Percentiles rank a stretch among this genome's conserved stretches.
These are phyloP conservation scores for Sporothrix pallida DNA, from an alignment of 2,329 filamentous ascomycete species.

Conservation along the genomic window DNA sequence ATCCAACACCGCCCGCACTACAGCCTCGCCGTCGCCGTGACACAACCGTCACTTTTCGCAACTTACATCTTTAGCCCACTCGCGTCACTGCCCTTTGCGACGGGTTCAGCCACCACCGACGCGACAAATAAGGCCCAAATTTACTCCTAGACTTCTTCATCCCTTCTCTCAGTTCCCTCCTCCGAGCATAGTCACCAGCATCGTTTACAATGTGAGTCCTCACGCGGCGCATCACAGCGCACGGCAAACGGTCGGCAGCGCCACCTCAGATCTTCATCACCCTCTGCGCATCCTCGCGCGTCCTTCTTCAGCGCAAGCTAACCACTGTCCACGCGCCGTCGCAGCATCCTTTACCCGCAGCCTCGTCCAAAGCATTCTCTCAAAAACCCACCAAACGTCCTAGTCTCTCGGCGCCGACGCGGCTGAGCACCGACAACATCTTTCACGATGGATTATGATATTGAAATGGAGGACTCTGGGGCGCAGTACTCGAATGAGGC, in stretches of 20 bases:
- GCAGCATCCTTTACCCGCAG: background rate
- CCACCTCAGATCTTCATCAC: background rate
- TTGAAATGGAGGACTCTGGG: conserved; percentile 72
- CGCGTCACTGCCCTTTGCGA: background rate
- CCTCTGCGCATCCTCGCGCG: background rate
- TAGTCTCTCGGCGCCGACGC: conserved; percentile 9
- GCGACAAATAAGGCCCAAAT: background rate
- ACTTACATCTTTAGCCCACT: background rate
- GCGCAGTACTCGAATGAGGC: conserved; percentile 29
- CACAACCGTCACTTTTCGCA: background rate
- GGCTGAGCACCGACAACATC: background rate
- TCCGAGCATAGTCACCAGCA: background rate
- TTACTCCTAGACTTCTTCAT: background rate
- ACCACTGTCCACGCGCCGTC: background rate
- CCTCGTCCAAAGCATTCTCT: background rate
- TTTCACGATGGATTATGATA: conserved; percentile 56
- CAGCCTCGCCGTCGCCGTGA: conserved; percentile 2
- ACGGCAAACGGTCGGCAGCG: too few species aligned
- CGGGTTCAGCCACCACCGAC: background rate
- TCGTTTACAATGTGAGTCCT: conserved; percentile 8
- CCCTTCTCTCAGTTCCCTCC: background rate
- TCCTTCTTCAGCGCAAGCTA: conserved; percentile 1
- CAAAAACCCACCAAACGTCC: background rate
- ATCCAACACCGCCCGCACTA: conserved; percentile 1
- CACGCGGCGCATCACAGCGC: background rate